Evolutionary conservation across 495 filamentous ascomycete species (phyloP).

Genomic region (Penicillium malachiteum): DNA sequence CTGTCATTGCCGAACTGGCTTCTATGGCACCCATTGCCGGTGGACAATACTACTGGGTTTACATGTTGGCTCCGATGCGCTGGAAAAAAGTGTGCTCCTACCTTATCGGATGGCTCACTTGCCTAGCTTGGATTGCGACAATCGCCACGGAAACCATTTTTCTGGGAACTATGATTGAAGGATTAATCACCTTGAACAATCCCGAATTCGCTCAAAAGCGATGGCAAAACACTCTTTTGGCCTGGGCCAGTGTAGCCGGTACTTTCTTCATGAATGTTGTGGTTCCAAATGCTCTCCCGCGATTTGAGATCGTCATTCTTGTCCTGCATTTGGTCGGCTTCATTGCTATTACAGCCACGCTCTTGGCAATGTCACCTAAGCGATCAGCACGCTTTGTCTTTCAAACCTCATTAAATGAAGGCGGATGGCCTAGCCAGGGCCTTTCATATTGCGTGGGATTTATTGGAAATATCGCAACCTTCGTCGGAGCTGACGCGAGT

Average conservation of each 20-base stretch:
- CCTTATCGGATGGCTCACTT: constrained; percentile 41
- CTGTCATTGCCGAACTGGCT: constrained; percentile 46
- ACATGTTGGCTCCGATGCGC: constrained; percentile 34
- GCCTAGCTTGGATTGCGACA: constrained; percentile 34
- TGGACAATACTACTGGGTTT: constrained; percentile 47
- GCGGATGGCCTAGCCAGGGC: constrained; percentile 44
- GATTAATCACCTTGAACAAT: constrained; percentile 41
- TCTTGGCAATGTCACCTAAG: constrained; percentile 26
- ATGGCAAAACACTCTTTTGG: constrained; percentile 53
- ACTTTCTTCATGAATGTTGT: constrained; percentile 45
- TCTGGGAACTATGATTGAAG: constrained; percentile 43
- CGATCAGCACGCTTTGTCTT: constrained; percentile 35
- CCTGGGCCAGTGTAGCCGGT: constrained; percentile 38
- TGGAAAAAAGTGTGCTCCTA: constrained; percentile 37
- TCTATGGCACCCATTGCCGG: constrained; percentile 46
- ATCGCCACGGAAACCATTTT: constrained; percentile 35
- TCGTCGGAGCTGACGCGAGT: constrained; percentile 36
- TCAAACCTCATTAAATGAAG: constrained; percentile 43
- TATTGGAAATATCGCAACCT: constrained; percentile 39
- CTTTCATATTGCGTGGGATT: constrained; percentile 44
- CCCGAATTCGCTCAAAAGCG: constrained; percentile 33
- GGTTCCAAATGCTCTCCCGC: constrained; percentile 38
- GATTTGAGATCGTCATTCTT: constrained; percentile 43
- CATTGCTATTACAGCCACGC: constrained; percentile 45
- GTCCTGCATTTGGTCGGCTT: constrained; percentile 48